phyloP scores from a whole-genome alignment of 208 protist species.

The Trypanosoma lewisi region DNA sequence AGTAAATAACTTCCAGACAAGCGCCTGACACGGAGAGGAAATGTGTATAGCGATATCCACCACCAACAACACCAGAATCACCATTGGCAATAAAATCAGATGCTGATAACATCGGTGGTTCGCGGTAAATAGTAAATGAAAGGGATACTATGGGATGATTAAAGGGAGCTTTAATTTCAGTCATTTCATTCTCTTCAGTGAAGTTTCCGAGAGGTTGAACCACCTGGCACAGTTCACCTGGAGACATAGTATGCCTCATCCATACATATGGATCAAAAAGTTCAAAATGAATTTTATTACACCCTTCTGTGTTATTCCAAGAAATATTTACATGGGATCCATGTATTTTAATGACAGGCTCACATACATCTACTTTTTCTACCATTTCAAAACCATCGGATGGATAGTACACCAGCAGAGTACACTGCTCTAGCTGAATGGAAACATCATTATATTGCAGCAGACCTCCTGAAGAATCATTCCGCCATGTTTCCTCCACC shows the following conservation, averaged over 20 bases:
- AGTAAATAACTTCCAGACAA: constrained; percentile 26
- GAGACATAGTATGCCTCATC: not conserved
- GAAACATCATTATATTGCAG: constrained; percentile 5
- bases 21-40: constrained; percentile 12
- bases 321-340: not conserved
- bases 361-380: constrained; percentile 1
- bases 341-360: constrained; percentile 7
- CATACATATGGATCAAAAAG: constrained; percentile 5
- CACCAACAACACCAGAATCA: not conserved
- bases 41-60: constrained; percentile 34
- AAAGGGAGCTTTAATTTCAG: not conserved
- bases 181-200: not conserved
- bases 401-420: constrained; percentile 20
- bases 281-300: constrained; percentile 1
- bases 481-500: constrained; percentile 19
- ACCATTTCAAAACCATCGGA: constrained; percentile 20
- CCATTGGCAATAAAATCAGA: constrained; percentile 37
- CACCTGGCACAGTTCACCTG: not conserved
- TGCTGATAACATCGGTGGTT: constrained; percentile 26
- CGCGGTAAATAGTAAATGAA: constrained; percentile 20
- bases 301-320: constrained; percentile 9
- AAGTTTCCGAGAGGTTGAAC: not conserved
- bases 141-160: constrained; percentile 6
- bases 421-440: not conserved
- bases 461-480: constrained; percentile 6